A percentile compares a stretch with the other conserved stretches of the same genome.
These are phyloP conservation scores for Neocallimastix lanati DNA, from an alignment of 192 early-diverging fungal species.

Conservation along the genomic window DNA sequence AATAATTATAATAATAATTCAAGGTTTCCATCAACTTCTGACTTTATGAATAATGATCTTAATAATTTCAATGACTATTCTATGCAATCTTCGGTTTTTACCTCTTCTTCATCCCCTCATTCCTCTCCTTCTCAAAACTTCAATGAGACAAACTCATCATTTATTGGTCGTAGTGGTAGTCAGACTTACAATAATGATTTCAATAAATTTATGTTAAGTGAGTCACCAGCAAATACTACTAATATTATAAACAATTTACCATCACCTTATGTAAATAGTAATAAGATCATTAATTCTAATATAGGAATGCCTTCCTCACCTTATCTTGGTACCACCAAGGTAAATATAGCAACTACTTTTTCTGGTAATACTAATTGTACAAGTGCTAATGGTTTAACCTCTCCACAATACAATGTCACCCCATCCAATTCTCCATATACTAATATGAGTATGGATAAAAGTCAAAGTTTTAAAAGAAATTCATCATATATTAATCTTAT, in stretches of 20 bases:
- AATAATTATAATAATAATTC: too few species aligned
- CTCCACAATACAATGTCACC: background rate
- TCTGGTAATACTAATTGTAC: background rate
- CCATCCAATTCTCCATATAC: background rate
- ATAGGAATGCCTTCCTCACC: background rate
- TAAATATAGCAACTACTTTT: too few species aligned
- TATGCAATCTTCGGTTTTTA: background rate
- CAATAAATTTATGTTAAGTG: too few species aligned
- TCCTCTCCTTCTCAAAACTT: background rate
- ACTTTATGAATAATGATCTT: background rate
- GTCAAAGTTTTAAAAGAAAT: background rate
- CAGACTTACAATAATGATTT: too few species aligned
- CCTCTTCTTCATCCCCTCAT: background rate
- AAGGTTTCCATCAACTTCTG: background rate
- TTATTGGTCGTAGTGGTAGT: too few species aligned
- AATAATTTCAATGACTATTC: background rate
- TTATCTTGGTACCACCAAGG: background rate
- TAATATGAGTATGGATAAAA: background rate
- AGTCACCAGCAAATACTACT: background rate
- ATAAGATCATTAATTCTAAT: background rate
- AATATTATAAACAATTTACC: background rate
- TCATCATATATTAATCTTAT: background rate
- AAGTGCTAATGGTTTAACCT: background rate
- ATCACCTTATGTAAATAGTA: background rate
- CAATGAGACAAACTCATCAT: too few species aligned